A percentile compares a stretch with the other conserved stretches of the same genome.
phyloP scores from a whole-genome alignment of 805 yeast species.

The Yarrowia sp. region DNA sequence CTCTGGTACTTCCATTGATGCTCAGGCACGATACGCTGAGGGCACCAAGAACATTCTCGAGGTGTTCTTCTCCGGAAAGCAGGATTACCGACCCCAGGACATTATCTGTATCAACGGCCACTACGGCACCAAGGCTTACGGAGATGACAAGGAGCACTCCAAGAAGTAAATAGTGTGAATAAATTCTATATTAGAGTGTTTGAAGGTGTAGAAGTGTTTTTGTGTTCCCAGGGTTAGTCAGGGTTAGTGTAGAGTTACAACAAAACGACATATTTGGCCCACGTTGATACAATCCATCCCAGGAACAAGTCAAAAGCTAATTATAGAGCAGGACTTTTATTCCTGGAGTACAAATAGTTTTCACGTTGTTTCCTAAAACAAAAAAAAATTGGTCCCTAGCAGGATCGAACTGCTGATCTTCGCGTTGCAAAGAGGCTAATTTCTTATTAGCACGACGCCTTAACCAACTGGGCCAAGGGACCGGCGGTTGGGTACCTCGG shows the following conservation, averaged over 20 bases:
- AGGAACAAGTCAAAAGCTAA: no score
- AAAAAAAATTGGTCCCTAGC: conserved; percentile 47
- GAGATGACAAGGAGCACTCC: conserved; percentile 47
- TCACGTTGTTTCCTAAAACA: no score
- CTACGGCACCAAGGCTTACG: conserved; percentile 77
- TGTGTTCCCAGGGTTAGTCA: no score
- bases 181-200: background rate
- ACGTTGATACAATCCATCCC: no score
- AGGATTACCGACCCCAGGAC: conserved; percentile 76
- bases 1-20: conserved; percentile 16
- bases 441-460: conserved; percentile 39
- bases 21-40: conserved; percentile 52
- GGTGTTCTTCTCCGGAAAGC: conserved; percentile 65
- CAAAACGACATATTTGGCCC: no score
- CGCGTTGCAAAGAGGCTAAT: conserved; percentile 48
- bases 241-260: no score
- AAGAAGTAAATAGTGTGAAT: background rate
- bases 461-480: conserved; percentile 40
- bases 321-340: no score
- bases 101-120: conserved; percentile 73
- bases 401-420: conserved; percentile 59
- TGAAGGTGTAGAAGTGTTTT: no score
- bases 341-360: background rate
- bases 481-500: background rate
- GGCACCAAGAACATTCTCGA: conserved; percentile 73